phyloP scores from a whole-genome alignment of 1,139 yeast genomes.

The Scheffersomyces insectosa region DNA sequence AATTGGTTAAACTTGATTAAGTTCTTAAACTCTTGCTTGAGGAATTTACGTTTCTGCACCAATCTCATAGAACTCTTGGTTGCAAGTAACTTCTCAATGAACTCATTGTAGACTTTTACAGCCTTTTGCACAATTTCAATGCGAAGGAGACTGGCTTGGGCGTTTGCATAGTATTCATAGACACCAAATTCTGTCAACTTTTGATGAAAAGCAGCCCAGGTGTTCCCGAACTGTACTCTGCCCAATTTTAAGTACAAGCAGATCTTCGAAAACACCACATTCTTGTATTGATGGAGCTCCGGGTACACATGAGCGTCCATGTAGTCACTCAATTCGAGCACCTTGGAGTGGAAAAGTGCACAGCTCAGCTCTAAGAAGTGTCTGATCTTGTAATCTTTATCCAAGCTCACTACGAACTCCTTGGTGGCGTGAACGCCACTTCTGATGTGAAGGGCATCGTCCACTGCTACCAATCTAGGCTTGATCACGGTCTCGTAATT shows the following conservation, averaged over 20 bases:
- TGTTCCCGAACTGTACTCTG: not conserved
- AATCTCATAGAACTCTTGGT: conserved; percentile 9
- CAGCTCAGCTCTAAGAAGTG: not conserved
- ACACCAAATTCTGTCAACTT: conserved; percentile 1
- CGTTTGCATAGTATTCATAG: not conserved
- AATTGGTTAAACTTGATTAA: conserved; percentile 22
- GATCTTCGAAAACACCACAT: not conserved
- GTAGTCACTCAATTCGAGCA: not conserved
- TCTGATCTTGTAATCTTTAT: conserved; percentile 3
- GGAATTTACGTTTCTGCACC: conserved; percentile 18
- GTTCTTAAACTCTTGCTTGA: conserved; percentile 30
- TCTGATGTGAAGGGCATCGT: conserved; percentile 1
- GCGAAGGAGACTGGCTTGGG: not conserved
- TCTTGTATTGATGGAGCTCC: not conserved
- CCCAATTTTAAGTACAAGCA: not conserved
- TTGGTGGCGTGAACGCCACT: not conserved
- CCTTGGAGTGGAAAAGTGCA: not conserved
- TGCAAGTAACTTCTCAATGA: conserved; percentile 5
- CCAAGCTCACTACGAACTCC: conserved; percentile 3
- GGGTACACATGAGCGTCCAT: not conserved
- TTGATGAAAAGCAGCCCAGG: not conserved
- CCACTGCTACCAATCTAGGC: conserved; percentile 7
- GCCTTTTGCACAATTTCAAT: not conserved
- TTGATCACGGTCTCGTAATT: conserved; percentile 3
- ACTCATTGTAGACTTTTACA: not conserved